A percentile compares a stretch with the other conserved stretches of the same genome.
These are phyloP conservation scores for Pyrenophora seminiperda DNA, from an alignment of 2,329 filamentous ascomycete species.

Conservation along the genomic window DNA sequence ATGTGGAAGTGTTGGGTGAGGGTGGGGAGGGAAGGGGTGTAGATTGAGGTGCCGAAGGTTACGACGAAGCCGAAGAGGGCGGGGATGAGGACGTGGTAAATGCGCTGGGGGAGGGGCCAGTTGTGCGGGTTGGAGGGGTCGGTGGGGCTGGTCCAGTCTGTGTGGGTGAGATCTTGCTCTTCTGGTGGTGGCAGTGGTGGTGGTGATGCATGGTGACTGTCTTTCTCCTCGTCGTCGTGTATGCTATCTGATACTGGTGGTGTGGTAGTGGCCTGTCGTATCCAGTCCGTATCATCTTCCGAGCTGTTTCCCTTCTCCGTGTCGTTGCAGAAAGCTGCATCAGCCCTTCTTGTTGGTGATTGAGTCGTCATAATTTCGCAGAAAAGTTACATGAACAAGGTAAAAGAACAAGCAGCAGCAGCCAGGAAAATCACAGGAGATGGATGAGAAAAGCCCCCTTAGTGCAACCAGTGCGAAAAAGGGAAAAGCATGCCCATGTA, in stretches of 20 bases:
- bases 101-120: constrained; percentile 41
- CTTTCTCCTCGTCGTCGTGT: background rate
- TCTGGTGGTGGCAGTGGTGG: background rate
- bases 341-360: too few species aligned
- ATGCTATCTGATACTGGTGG: background rate
- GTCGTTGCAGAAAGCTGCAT: too few species aligned
- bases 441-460: too few species aligned
- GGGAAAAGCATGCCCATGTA: too few species aligned
- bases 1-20: constrained; percentile 61
- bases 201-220: background rate
- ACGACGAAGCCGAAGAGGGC: constrained; percentile 46
- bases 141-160: constrained; percentile 42
- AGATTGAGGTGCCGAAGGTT: constrained; percentile 61
- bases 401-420: too few species aligned
- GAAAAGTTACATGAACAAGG: background rate
- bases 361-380: background rate
- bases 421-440: too few species aligned
- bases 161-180: background rate
- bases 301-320: background rate
- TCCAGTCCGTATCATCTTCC: background rate
- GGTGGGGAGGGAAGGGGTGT: constrained; percentile 55
- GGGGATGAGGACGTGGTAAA: constrained; percentile 43
- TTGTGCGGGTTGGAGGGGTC: constrained; percentile 49
- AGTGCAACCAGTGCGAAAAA: too few species aligned
- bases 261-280: background rate